Evolutionary conservation across 169 alveolate species (phyloP).

Genomic region (Babesia ovata): DNA sequence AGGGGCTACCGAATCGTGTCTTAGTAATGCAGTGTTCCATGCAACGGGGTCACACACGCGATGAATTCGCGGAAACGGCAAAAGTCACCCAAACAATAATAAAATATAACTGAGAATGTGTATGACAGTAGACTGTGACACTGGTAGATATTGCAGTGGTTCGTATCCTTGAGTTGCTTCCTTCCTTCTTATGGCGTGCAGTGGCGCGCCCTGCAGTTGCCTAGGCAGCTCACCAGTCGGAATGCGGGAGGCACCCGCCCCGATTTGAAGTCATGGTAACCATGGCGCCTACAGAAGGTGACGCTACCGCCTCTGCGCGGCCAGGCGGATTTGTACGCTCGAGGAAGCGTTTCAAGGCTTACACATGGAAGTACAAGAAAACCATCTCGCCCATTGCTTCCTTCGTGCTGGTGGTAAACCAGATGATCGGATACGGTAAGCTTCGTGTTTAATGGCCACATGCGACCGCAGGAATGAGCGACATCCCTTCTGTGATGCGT

Average conservation of each 20-base stretch:
- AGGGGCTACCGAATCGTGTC: no score
- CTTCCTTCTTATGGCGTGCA: neutral
- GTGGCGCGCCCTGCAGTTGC: neutral
- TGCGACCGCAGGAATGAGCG: constrained; percentile 67
- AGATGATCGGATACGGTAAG: constrained; percentile 77
- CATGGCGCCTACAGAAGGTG: neutral
- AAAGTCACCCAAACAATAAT: no score
- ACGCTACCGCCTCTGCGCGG: constrained; percentile 6
- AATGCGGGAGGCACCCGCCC: neutral
- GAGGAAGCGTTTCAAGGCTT: constrained; percentile 76
- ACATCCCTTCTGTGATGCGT: constrained; percentile 70
- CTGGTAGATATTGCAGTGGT: no score
- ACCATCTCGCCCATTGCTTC: constrained; percentile 79
- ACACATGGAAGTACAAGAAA: constrained; percentile 80
- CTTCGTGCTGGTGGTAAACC: constrained; percentile 73
- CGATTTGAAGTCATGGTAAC: neutral
- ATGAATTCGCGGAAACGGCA: no score
- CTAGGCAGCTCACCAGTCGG: neutral
- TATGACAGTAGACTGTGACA: no score
- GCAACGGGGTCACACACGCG: no score
- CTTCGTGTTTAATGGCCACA: neutral
- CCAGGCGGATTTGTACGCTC: constrained; percentile 37
- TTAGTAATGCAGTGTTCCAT: no score
- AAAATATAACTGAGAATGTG: no score
- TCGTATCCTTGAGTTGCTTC: no score